Evolutionary conservation across 306 rosid genomes (phyloP).

Genomic region (Vicia faba): DNA sequence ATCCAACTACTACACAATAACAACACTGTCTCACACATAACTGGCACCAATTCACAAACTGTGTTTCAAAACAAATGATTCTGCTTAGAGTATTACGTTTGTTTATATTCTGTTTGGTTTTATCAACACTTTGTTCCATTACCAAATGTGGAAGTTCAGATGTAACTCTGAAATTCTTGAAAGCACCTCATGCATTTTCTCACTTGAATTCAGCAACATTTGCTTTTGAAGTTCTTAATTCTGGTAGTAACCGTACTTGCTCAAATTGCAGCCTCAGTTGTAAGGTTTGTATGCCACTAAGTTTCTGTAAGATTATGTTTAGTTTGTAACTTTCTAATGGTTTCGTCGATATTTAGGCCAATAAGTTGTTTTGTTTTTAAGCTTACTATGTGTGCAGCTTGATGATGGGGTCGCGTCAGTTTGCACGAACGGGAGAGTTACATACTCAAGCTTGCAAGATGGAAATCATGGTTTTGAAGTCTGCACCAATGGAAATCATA

Average conservation of each 20-base stretch:
- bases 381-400: constrained; percentile 53
- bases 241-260: constrained; percentile 42
- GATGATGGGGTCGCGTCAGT: constrained; percentile 57
- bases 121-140: constrained; percentile 46
- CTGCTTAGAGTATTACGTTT: constrained; percentile 41
- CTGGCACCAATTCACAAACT: constrained; percentile 18
- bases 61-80: constrained; percentile 47
- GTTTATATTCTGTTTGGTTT: constrained; percentile 46
- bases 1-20: constrained; percentile 24
- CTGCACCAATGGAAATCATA: constrained; percentile 57
- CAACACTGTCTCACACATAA: constrained; percentile 35
- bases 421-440: constrained; percentile 54
- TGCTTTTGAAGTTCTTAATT: constrained; percentile 57
- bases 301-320: background rate
- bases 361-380: background rate
- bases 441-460: constrained; percentile 64
- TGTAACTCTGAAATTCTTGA: constrained; percentile 67
- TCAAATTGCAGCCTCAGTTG: constrained; percentile 69
- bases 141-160: constrained; percentile 50
- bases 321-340: background rate
- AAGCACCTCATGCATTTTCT: constrained; percentile 76
- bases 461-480: constrained; percentile 79
- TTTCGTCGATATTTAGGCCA: background rate
- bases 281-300: constrained; percentile 52
- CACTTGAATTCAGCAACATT: constrained; percentile 71